These are phyloP conservation scores for Taiozyma onychis DNA, from an alignment of 1,139 yeast species.

Conservation along the genomic window DNA sequence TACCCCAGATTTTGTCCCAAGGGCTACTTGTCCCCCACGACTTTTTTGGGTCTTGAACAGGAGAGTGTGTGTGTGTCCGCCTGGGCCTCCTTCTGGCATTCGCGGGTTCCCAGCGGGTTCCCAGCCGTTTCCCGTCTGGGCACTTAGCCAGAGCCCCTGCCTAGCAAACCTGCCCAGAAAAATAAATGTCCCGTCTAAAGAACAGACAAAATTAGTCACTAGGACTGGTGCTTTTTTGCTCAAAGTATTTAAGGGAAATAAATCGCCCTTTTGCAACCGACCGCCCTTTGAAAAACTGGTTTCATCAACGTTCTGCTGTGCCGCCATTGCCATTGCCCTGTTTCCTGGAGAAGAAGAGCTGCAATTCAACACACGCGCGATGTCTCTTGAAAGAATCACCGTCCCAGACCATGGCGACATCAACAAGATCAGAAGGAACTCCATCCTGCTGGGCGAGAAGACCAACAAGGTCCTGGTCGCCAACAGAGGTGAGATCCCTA, in stretches of 20 bases:
- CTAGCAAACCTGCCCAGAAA: not conserved
- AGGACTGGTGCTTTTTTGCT: not conserved
- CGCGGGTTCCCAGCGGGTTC: not conserved
- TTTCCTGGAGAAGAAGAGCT: not conserved
- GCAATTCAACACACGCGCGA: not conserved
- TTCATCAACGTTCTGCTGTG: not conserved
- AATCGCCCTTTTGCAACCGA: not conserved
- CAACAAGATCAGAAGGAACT: conserved; percentile 55
- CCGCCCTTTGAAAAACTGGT: too few species aligned
- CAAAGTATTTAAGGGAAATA: not conserved
- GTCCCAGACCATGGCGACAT: conserved; percentile 26
- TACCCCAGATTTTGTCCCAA: conserved; percentile 8
- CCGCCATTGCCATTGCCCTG: not conserved
- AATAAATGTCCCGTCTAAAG: not conserved
- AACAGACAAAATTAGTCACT: not conserved
- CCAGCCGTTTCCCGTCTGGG: too few species aligned
- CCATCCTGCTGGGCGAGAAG: conserved; percentile 31
- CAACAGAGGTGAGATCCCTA: conserved; percentile 92
- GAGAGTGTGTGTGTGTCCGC: not conserved
- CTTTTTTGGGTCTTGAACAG: not conserved
- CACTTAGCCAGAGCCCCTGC: not conserved
- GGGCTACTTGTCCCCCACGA: not conserved
- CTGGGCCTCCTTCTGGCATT: not conserved
- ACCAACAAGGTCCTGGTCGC: conserved; percentile 83
- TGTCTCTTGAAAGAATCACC: conserved; percentile 10